These are phyloP conservation scores for Hyphodiscus sp. DNA, from an alignment of 2,329 filamentous ascomycete genomes.

Conservation along the genomic window DNA sequence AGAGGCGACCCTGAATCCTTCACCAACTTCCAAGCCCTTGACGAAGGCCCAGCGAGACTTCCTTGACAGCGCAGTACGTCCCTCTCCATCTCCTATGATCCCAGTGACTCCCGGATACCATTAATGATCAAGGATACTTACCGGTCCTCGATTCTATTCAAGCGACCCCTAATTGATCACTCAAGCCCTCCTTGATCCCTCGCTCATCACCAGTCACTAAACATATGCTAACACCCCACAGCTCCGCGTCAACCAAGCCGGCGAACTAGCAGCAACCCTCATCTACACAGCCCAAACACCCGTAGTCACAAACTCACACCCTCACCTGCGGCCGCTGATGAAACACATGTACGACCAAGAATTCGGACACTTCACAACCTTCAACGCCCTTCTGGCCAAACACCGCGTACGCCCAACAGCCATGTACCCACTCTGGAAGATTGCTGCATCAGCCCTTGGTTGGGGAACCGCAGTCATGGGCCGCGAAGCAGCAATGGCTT, in stretches of 20 bases:
- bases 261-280: conserved; percentile 90
- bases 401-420: conserved; percentile 89
- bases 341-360: conserved; percentile 98
- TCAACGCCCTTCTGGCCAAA: conserved; percentile 74
- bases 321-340: conserved; percentile 86
- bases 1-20: conserved; percentile 14
- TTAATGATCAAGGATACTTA: neutral
- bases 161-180: too few species aligned
- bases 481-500: conserved; percentile 94
- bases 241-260: conserved; percentile 94
- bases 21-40: conserved; percentile 39
- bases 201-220: too few species aligned
- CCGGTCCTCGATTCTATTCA: neutral
- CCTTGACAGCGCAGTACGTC: conserved; percentile 62
- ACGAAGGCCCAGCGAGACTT: conserved; percentile 66
- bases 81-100: neutral
- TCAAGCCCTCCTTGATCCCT: too few species aligned
- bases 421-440: conserved; percentile 85
- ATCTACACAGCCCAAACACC: conserved; percentile 91
- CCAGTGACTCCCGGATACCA: neutral
- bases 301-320: conserved; percentile 70
- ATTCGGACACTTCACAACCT: conserved; percentile 76
- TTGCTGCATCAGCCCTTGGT: conserved; percentile 72
- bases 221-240: conserved; percentile 26
- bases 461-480: conserved; percentile 88